A percentile compares a stretch with the other conserved stretches of the same genome.
These are phyloP conservation scores for Solidago caesia DNA, from an alignment of 129 eudicot species.

Conservation along the genomic window DNA sequence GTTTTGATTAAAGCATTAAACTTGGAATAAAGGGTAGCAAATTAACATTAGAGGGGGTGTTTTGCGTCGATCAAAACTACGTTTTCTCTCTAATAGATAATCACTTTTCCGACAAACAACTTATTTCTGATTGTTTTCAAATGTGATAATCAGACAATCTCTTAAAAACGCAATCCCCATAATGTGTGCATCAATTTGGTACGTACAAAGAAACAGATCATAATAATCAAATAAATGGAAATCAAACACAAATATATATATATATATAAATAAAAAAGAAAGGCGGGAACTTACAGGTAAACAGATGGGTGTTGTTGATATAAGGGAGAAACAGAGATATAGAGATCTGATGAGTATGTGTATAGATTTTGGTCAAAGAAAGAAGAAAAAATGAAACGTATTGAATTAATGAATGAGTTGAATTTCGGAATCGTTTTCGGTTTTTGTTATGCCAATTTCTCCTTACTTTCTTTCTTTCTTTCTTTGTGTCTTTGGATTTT, in stretches of 20 bases:
- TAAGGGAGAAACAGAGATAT: background rate
- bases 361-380: slow-evolving; percentile 9
- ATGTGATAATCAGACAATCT: too few species aligned
- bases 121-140: too few species aligned
- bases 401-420: slow-evolving; percentile 2
- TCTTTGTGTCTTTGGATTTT: slow-evolving; percentile 14
- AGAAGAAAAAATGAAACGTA: background rate
- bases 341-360: slow-evolving; percentile 18
- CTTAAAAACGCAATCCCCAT: too few species aligned
- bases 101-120: too few species aligned
- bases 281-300: slow-evolving; percentile 17
- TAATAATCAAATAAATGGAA: background rate
- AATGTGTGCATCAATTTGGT: too few species aligned
- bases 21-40: too few species aligned
- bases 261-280: too few species aligned
- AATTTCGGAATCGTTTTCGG: slow-evolving; percentile 19
- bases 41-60: too few species aligned
- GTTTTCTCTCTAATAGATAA: too few species aligned
- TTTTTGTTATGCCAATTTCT: slow-evolving; percentile 3
- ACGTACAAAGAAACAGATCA: background rate
- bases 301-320: slow-evolving; percentile 6
- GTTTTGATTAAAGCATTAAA: too few species aligned
- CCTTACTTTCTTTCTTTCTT: background rate
- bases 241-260: background rate
- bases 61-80: too few species aligned